Evolutionary conservation across 768 basidiomycete genomes (phyloP).

Genomic region (Chalciporus piperatus): DNA sequence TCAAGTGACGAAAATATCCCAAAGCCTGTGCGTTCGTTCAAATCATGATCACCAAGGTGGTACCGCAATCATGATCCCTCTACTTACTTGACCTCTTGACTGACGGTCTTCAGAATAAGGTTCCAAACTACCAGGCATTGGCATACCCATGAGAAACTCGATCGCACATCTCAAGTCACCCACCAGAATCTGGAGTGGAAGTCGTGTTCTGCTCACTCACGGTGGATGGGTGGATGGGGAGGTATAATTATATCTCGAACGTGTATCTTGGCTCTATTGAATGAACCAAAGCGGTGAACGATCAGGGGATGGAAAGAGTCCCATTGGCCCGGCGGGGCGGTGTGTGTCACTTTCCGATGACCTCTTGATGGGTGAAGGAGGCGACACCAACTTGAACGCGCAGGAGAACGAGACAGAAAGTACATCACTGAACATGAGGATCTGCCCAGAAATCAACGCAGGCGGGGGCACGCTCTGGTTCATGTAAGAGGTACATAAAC

Average conservation of each 20-base stretch:
- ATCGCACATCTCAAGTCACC: not conserved
- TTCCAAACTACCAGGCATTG: no score
- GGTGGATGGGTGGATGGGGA: not conserved
- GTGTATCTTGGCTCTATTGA: not conserved
- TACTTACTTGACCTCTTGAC: no score
- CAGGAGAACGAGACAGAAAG: no score
- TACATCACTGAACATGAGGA: no score
- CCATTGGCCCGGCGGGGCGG: no score
- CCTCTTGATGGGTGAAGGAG: not conserved
- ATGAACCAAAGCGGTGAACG: not conserved
- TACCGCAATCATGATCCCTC: not conserved
- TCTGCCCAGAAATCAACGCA: no score
- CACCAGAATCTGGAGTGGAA: not conserved
- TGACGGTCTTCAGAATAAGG: not conserved
- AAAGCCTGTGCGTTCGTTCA: no score
- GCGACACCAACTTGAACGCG: no score
- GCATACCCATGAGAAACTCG: constrained; percentile 1
- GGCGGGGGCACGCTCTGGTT: no score
- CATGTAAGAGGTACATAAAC: constrained; percentile 9
- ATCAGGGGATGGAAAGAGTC: not conserved
- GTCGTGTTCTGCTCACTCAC: no score
- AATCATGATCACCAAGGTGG: no score
- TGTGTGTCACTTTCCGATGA: not conserved
- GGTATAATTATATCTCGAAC: not conserved
- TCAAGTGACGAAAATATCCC: no score